phyloP scores from a whole-genome alignment of 805 yeast species.

The Saccharomycopsis malanga region DNA sequence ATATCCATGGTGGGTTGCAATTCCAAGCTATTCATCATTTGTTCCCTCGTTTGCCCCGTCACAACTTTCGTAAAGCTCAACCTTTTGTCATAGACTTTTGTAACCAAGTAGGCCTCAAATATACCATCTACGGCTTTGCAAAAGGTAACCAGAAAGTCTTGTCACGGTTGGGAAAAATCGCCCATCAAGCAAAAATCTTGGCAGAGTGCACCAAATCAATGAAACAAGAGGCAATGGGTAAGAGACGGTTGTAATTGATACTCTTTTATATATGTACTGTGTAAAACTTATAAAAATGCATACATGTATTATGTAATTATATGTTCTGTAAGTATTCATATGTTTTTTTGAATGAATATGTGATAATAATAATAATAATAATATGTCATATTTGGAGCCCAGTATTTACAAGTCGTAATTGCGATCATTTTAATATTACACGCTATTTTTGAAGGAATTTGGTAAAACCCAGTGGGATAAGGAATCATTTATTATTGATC shows the following conservation, averaged over 20 bases:
- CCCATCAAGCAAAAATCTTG: slow-evolving; percentile 70
- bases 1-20: slow-evolving; percentile 85
- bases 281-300: no score
- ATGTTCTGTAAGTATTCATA: no score
- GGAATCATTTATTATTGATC: no score
- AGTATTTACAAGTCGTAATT: no score
- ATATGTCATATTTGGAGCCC: no score
- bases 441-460: no score
- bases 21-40: slow-evolving; percentile 88
- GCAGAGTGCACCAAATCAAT: slow-evolving; percentile 64
- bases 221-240: slow-evolving; percentile 40
- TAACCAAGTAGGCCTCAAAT: slow-evolving; percentile 64
- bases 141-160: slow-evolving; percentile 71
- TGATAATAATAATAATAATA: no score
- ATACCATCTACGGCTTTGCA: slow-evolving; percentile 78
- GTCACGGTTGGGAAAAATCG: slow-evolving; percentile 62
- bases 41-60: slow-evolving; percentile 85
- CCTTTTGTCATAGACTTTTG: slow-evolving; percentile 68
- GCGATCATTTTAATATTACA: no score
- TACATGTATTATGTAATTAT: no score
- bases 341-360: no score
- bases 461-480: no score
- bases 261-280: no score
- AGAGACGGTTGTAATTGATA: slow-evolving; percentile 3
- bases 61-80: slow-evolving; percentile 73